Evolutionary conservation across 441 rosid genomes (phyloP).

Genomic region (Populus tomentosa): DNA sequence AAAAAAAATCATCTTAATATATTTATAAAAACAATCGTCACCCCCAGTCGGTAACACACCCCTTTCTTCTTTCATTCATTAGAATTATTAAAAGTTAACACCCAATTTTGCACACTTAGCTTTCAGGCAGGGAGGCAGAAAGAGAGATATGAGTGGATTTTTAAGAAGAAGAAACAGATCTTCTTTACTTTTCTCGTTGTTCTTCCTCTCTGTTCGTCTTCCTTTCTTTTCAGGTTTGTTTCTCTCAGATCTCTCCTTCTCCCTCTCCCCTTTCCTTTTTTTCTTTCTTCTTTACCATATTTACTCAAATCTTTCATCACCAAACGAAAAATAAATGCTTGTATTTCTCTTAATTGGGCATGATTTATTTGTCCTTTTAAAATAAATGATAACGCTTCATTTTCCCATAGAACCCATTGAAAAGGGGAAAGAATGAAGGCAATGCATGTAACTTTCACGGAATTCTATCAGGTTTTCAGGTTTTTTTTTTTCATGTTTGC

Average conservation of each 20-base stretch:
- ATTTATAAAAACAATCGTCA: too few relatives aligned
- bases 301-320: too few relatives aligned
- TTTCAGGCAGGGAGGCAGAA: slow-evolving; percentile 2
- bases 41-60: too few relatives aligned
- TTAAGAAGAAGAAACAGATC: slow-evolving; percentile 22
- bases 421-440: too few relatives aligned
- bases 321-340: background rate
- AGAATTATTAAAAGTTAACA: too few relatives aligned
- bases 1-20: too few relatives aligned
- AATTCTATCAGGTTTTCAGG: background rate
- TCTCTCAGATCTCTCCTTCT: slow-evolving; percentile 5
- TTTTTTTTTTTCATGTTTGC: background rate
- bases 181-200: slow-evolving; percentile 22
- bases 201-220: slow-evolving; percentile 45
- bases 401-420: too few relatives aligned
- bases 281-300: too few relatives aligned
- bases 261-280: too few relatives aligned
- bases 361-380: background rate
- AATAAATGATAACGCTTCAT: too few relatives aligned
- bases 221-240: slow-evolving; percentile 60
- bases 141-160: slow-evolving; percentile 36
- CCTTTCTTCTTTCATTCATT: too few relatives aligned
- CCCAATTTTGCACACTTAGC: too few relatives aligned
- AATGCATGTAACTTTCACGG: background rate
- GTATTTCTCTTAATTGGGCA: background rate